phyloP scores from a whole-genome alignment of 352 stramenopile genomes.

The Pythium volutum region DNA sequence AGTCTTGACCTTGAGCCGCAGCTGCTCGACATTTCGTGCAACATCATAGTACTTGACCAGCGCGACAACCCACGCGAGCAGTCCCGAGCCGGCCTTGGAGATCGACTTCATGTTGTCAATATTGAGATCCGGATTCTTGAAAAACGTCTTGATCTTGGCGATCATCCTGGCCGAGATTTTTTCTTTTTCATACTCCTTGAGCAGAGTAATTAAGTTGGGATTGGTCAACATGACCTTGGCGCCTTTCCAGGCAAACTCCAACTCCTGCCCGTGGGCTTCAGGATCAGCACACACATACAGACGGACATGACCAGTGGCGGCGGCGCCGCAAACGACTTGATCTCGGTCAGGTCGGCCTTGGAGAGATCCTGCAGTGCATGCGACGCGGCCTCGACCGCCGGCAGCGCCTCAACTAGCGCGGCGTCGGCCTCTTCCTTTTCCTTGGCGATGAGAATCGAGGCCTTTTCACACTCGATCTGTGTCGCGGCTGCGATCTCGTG shows the following conservation, averaged over 20 bases:
- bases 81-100: conserved; percentile 84
- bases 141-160: conserved; percentile 92
- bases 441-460: conserved; percentile 87
- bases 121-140: conserved; percentile 92
- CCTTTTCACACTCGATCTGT: conserved; percentile 89
- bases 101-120: conserved; percentile 96
- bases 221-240: conserved; percentile 95
- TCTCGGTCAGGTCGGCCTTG: conserved; percentile 94
- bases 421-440: conserved; percentile 94
- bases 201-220: conserved; percentile 83
- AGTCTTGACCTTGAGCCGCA: conserved; percentile 90
- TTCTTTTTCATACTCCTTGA: conserved; percentile 96
- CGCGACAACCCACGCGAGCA: conserved; percentile 93
- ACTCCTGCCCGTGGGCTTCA: conserved; percentile 91
- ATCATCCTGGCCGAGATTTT: conserved; percentile 96
- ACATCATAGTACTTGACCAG: conserved; percentile 97
- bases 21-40: conserved; percentile 92
- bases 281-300: conserved; percentile 90
- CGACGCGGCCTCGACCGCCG: conserved; percentile 91
- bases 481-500: conserved; percentile 90
- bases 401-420: conserved; percentile 90
- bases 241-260: conserved; percentile 92
- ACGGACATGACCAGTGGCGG: conserved; percentile 91
- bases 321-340: conserved; percentile 95
- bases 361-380: conserved; percentile 92